phyloP scores from a whole-genome alignment of 2,329 filamentous ascomycete species.

The Thielaviopsis populi region DNA sequence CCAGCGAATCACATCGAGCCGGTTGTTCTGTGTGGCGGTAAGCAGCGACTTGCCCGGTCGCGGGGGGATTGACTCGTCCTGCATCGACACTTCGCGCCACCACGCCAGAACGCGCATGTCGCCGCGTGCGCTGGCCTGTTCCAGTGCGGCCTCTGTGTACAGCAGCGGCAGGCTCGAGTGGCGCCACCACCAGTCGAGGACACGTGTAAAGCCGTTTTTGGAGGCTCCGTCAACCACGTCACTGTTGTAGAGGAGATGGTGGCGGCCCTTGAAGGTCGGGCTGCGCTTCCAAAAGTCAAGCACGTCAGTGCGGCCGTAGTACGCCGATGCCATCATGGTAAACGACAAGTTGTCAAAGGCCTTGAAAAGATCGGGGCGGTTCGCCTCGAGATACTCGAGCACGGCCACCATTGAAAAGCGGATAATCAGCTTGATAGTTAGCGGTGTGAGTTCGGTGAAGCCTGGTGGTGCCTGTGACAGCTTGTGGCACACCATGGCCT shows the following conservation, averaged over 20 bases:
- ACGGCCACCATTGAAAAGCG: slow-evolving; percentile 75
- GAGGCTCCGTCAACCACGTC: slow-evolving; percentile 82
- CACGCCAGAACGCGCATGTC: slow-evolving; percentile 79
- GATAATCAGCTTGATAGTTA: slow-evolving; percentile 79
- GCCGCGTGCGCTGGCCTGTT: slow-evolving; percentile 72
- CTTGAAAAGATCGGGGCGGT: slow-evolving; percentile 60
- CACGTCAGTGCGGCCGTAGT: slow-evolving; percentile 71
- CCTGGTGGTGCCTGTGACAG: slow-evolving; percentile 56
- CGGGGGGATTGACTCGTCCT: slow-evolving; percentile 44
- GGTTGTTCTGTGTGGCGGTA: slow-evolving; percentile 70
- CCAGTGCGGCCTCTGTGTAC: slow-evolving; percentile 75
- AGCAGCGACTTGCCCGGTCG: slow-evolving; percentile 76
- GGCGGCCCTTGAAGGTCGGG: slow-evolving; percentile 66
- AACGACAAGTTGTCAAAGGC: slow-evolving; percentile 72
- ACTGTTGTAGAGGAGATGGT: slow-evolving; percentile 49
- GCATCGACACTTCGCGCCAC: slow-evolving; percentile 63
- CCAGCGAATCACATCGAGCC: slow-evolving; percentile 65
- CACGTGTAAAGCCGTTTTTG: slow-evolving; percentile 66
- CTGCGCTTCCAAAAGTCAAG: slow-evolving; percentile 85
- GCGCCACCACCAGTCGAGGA: slow-evolving; percentile 84
- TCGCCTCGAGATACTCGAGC: slow-evolving; percentile 50
- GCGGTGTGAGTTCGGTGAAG: slow-evolving; percentile 56
- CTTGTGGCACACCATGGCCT: slow-evolving; percentile 56
- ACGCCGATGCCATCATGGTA: slow-evolving; percentile 73
- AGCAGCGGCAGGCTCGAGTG: slow-evolving; percentile 62